Percentiles rank a stretch among this genome's conserved stretches.
Conservation (phyloP, 2,329 filamentous ascomycete genomes). For the Apiospora saccharicola region DNA sequence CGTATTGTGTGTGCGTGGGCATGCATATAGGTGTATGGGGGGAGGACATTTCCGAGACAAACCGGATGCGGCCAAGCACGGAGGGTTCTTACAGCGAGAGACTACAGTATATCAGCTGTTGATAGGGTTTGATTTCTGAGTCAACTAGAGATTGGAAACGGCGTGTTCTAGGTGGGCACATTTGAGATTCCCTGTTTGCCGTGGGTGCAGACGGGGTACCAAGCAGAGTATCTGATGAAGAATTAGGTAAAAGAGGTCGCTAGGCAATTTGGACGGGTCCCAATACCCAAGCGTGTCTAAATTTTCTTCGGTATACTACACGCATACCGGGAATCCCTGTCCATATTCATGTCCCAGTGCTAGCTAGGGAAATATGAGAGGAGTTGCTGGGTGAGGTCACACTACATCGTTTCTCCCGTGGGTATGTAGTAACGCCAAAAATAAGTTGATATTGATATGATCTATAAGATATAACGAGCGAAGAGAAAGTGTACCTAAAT, state of each 20-base stretch:
- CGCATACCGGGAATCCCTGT: too few relatives aligned
- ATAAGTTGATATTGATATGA: not conserved
- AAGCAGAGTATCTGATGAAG: not conserved
- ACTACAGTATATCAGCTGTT: not conserved
- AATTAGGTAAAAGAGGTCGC: not conserved
- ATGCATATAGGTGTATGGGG: not conserved
- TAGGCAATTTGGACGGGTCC: not conserved
- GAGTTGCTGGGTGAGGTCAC: not conserved
- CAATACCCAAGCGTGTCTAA: not conserved
- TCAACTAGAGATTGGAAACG: not conserved
- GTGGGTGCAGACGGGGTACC: not conserved
- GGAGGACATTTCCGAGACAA: not conserved
- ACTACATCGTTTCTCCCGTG: not conserved
- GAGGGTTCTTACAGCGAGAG: not conserved
- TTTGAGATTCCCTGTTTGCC: not conserved
- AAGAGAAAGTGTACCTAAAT: not conserved
- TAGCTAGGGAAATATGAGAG: not conserved
- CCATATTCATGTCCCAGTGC: not conserved
- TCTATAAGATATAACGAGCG: not conserved
- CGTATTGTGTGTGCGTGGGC: not conserved
- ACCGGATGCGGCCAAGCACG: not conserved
- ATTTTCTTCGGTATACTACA: too few relatives aligned
- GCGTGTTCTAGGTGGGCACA: not conserved
- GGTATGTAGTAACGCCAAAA: too few relatives aligned
- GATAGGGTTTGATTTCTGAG: conserved; percentile 9